Conservation (phyloP, 1,284 basidiomycete genomes). For the Taiwanofungus camphoratus region DNA sequence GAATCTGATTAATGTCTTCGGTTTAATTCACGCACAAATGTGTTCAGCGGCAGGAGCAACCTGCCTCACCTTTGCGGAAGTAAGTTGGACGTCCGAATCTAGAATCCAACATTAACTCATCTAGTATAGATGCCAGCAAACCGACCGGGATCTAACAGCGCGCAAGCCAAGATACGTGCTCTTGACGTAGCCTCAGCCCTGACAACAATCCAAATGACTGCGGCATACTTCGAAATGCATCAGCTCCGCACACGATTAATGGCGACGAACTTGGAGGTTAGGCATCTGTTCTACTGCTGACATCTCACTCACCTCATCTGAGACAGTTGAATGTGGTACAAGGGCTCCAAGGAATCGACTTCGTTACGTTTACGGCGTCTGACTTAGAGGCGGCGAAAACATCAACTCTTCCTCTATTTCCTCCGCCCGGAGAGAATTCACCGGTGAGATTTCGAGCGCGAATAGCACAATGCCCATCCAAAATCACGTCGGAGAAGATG, state of each 20-base stretch:
- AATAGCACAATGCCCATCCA: background rate
- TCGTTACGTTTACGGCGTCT: background rate
- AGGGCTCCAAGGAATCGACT: background rate
- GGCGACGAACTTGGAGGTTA: constrained; percentile 29
- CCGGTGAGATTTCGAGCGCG: background rate
- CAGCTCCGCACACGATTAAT: constrained; percentile 37
- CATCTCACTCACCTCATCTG: no score
- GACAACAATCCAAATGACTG: constrained; percentile 40
- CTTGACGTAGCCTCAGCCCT: no score
- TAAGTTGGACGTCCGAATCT: no score
- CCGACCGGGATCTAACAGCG: no score
- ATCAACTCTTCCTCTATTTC: background rate
- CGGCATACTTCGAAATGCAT: constrained; percentile 40
- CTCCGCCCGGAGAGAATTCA: background rate
- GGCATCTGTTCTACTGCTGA: no score
- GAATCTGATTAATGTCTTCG: constrained; percentile 45
- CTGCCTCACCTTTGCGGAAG: constrained; percentile 29
- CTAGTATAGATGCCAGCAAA: no score
- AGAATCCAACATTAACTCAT: no score
- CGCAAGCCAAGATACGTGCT: no score
- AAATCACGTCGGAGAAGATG: background rate
- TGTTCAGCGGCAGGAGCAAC: constrained; percentile 47
- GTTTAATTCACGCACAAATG: constrained; percentile 44
- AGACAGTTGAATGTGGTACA: background rate
- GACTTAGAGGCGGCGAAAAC: background rate